Base-by-base conservation (phyloP, 257 asterid species). In the Anisodus tanguticus region DNA sequence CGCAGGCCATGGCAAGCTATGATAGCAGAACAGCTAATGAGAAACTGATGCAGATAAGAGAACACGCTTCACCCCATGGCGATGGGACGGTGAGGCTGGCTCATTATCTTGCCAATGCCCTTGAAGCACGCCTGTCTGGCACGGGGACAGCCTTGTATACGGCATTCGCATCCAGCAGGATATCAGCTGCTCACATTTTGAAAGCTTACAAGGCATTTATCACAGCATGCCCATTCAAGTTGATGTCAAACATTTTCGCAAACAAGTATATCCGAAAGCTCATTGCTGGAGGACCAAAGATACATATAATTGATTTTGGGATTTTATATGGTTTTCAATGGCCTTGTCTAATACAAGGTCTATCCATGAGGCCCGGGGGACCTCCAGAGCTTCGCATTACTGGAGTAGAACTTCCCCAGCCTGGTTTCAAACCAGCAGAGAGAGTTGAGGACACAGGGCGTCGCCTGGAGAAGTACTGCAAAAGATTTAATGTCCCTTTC, bases 271-370 rank as follows among this genome's bases (percentile, higher is more conserved):
- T 86, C 26, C 62, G 85, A 47, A 86, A 86, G 37, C 57, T 85
- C 22, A 86, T 47, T 2, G 72, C 79, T 35, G 86, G 85, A 66
- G 86, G 87, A 59, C 6, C 86, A n/a, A 88, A 74, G 68, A 86
- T 88, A 47, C 91, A 88, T 85, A 87, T 88, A 9, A 87, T 88
- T 66, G 91, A 88, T 85, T 87, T 88, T 37, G 91, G 91, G 6
- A 83, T 88, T 63, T 81, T 87, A 5, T 88, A 88, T 83, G 91
- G 91, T 59, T 88, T 88, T 22, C 91, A 88, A 22, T 88, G 89
- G 88, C 89, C 91, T 31, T 88, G 91, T 76, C 87, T 88, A 31
- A 88, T 88, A 57, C 88, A 88, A 74, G 58, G 88, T 66, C 87
- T 88, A 63, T 88, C 91, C 66, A 54, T 77, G 62, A 83, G 89